Conservation (phyloP, 2,329 filamentous ascomycete genomes). For the Diaporthe sp. region DNA sequence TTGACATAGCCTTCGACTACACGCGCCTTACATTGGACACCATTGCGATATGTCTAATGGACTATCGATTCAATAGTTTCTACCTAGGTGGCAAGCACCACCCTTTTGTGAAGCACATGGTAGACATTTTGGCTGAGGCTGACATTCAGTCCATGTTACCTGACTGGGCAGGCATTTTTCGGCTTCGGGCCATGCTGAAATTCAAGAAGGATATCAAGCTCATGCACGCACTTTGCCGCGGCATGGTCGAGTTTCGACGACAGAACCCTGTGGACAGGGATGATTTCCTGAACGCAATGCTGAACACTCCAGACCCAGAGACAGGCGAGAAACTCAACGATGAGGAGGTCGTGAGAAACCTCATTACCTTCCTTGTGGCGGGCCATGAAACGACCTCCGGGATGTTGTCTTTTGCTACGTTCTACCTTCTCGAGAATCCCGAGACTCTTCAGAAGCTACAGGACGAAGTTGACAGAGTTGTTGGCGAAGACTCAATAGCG, state of each 20-base stretch:
- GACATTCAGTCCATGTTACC: conserved; percentile 57
- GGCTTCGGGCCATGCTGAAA: conserved; percentile 44
- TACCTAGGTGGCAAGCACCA: conserved; percentile 37
- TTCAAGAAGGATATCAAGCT: neutral
- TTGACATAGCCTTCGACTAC: neutral
- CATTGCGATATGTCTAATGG: conserved; percentile 42
- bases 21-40: conserved; percentile 42
- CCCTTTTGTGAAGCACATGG: conserved; percentile 41
- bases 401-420: conserved; percentile 41
- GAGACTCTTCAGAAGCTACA: conserved; percentile 41
- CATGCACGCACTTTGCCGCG: neutral
- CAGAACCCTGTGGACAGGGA: conserved; percentile 32
- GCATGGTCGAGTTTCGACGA: neutral
- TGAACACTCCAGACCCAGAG: conserved; percentile 41
- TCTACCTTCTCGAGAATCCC: conserved; percentile 42
- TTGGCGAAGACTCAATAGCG: conserved; percentile 39
- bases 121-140: conserved; percentile 39
- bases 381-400: conserved; percentile 43
- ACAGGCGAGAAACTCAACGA: conserved; percentile 43
- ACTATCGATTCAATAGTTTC: conserved; percentile 44
- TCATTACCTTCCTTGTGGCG: conserved; percentile 43
- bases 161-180: conserved; percentile 69
- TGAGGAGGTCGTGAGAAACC: conserved; percentile 42
- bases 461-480: conserved; percentile 42
- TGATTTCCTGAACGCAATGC: conserved; percentile 43